Base-by-base conservation (phyloP, 75 land plant species). In the Pinus taeda region DNA sequence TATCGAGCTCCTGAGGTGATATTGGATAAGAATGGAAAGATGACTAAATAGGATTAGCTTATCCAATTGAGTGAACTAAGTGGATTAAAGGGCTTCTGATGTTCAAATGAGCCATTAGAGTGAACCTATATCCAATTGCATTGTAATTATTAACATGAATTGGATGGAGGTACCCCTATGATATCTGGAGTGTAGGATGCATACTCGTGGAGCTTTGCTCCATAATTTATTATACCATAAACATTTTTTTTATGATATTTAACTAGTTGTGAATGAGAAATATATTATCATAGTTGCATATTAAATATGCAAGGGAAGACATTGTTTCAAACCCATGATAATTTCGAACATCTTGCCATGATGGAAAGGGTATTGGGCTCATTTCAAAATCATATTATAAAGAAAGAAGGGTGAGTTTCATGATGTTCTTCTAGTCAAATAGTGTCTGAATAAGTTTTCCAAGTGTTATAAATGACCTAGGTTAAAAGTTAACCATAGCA, bases 1-100 rank as follows among this genome's bases (percentile, higher is more conserved):
- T 96, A 96, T 75, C 80, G 98, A 4, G 97, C 98, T 21, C 98
- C 59, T 97, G 26, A 96, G 80, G 93, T 96, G 53, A 94, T 96
- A 65, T 83, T 94, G 98, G 26, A 0, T 93, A 84, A 69, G 81
- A n/a, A 20, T 61, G 21, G 26, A 9, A 33, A 15, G 7, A 6
- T 1, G 75, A 3, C 8, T 6, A 6, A 45, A 6, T 45, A 45
- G 49, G 49, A 26, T 26, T 26, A 26, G 8, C 2, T 42, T 42
- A 4, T 2, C 45, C 49, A 45, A 6, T 45, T 45, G 1, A 45
- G 49, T 6, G 49, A 45, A 45, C 6, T 42, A 45, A 45, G 1
- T 45, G 49, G 49, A 6, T 45, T 45, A 6, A 45, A 45, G 7
- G 7, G 33, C 49, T 45, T 45, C 49, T 0, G 8, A 45, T 45